A percentile compares a stretch with the other conserved stretches of the same genome.
Conservation (phyloP, 805 yeast species). For the Cyberlindnera nakhonratchasimensis region DNA sequence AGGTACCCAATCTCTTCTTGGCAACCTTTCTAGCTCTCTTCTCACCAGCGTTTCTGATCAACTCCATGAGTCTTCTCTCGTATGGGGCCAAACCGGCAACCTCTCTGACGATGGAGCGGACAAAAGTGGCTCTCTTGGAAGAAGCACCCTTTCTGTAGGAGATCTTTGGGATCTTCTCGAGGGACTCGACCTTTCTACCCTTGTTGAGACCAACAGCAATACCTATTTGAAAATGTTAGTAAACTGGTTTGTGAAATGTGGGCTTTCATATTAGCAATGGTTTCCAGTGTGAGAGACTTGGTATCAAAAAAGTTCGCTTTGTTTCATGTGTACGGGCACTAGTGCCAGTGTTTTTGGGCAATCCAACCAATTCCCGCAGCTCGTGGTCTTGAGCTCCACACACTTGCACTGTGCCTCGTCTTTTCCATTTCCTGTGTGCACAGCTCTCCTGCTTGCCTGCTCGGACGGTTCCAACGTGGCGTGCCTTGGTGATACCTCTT, state of each 20-base stretch:
- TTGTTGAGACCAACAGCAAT: conserved; percentile 99
- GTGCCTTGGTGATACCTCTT: too few species aligned
- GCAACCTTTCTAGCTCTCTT: conserved; percentile 99
- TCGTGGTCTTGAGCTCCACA: too few species aligned
- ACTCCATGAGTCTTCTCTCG: conserved; percentile 99
- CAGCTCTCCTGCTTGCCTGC: too few species aligned
- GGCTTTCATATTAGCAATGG: too few species aligned
- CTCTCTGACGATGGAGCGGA: conserved; percentile 92
- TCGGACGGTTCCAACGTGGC: too few species aligned
- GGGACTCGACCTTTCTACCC: conserved; percentile 93
- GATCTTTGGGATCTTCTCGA: conserved; percentile 81
- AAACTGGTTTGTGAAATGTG: conserved; percentile 11
- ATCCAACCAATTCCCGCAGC: too few species aligned
- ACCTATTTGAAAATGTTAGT: conserved; percentile 48
- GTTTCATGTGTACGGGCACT: background rate
- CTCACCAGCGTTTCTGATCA: conserved; percentile 99
- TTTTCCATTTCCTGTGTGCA: too few species aligned
- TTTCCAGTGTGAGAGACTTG: too few species aligned
- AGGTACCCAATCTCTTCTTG: conserved; percentile 99
- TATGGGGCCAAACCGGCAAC: conserved; percentile 99
- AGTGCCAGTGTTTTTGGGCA: background rate
- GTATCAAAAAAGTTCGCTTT: too few species aligned
- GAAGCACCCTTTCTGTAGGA: conserved; percentile 96
- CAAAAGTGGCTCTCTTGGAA: conserved; percentile 94
- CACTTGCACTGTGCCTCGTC: too few species aligned